A percentile compares a stretch with the other conserved stretches of the same genome.
These are phyloP conservation scores for Epichloe scottii DNA, from an alignment of 2,329 filamentous ascomycete genomes.

Conservation along the genomic window DNA sequence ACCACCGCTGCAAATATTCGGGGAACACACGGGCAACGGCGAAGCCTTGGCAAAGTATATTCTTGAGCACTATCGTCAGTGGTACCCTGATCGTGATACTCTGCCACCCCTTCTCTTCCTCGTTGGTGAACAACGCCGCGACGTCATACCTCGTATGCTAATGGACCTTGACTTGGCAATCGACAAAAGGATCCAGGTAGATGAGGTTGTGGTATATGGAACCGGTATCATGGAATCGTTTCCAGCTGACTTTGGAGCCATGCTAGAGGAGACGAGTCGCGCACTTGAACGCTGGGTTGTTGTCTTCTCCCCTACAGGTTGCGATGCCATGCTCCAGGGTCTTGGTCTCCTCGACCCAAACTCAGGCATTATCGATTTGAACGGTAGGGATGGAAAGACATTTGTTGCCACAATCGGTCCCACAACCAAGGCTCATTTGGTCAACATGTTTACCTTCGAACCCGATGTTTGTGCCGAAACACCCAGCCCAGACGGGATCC, in stretches of 20 bases:
- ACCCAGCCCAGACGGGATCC: slow-evolving; percentile 72
- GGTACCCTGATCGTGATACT: slow-evolving; percentile 28
- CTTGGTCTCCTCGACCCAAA: slow-evolving; percentile 38
- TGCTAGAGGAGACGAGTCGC: slow-evolving; percentile 33
- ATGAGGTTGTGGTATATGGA: slow-evolving; percentile 76
- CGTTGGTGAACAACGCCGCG: slow-evolving; percentile 78
- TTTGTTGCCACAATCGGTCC: slow-evolving; percentile 83
- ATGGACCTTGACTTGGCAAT: slow-evolving; percentile 41
- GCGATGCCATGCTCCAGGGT: slow-evolving; percentile 44
- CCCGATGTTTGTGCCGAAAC: slow-evolving; percentile 70
- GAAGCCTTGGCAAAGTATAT: slow-evolving; percentile 70
- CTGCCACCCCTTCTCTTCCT: slow-evolving; percentile 68
- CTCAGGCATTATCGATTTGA: slow-evolving; percentile 26
- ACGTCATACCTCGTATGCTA: slow-evolving; percentile 77
- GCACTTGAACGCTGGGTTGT: slow-evolving; percentile 53
- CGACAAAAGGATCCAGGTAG: slow-evolving; percentile 47
- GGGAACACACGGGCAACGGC: slow-evolving; percentile 74
- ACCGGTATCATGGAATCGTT: slow-evolving; percentile 77
- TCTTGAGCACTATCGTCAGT: slow-evolving; percentile 56
- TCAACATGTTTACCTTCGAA: slow-evolving; percentile 49
- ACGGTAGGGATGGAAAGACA: slow-evolving; percentile 29
- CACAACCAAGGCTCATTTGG: slow-evolving; percentile 70
- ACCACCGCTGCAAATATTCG: slow-evolving; percentile 52
- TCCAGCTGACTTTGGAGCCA: slow-evolving; percentile 45
- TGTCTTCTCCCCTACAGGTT: slow-evolving; percentile 58